phyloP scores from a whole-genome alignment of 1,139 yeast genomes.

The Candida tunisiensis region DNA sequence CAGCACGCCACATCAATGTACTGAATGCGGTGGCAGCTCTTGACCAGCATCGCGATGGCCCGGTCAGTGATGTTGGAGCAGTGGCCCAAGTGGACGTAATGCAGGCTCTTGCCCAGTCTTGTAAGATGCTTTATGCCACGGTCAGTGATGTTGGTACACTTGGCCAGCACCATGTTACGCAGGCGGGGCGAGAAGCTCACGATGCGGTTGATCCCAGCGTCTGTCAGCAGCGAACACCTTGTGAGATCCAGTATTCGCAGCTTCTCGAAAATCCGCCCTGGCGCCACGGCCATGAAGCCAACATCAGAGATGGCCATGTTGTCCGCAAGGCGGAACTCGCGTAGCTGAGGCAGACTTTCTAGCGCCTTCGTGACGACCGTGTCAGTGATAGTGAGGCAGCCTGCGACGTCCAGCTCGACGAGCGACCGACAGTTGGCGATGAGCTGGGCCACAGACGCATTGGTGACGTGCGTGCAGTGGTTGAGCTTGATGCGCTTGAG shows the following conservation, averaged over 20 bases:
- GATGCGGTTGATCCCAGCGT: slow-evolving; percentile 55
- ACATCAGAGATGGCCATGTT: slow-evolving; percentile 56
- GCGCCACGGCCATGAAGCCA: slow-evolving; percentile 23
- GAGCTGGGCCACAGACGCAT: slow-evolving; percentile 45
- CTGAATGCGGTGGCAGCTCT: slow-evolving; percentile 71
- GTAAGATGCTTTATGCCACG: slow-evolving; percentile 58
- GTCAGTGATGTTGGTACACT: slow-evolving; percentile 81
- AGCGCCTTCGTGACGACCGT: slow-evolving; percentile 43
- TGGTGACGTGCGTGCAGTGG: slow-evolving; percentile 52
- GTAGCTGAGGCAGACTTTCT: slow-evolving; percentile 43
- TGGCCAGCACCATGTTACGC: slow-evolving; percentile 76
- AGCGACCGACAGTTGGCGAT: slow-evolving; percentile 57
- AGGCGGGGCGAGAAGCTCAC: slow-evolving; percentile 69
- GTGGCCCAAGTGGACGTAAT: slow-evolving; percentile 87
- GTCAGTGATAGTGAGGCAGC: slow-evolving; percentile 60
- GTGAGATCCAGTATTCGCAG: slow-evolving; percentile 76
- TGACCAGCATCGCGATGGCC: slow-evolving; percentile 63
- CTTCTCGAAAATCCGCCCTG: slow-evolving; percentile 24
- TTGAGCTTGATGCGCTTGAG: slow-evolving; percentile 73
- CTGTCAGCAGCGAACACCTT: slow-evolving; percentile 70
- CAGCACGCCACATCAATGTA: slow-evolving; percentile 95
- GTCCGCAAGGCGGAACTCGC: slow-evolving; percentile 73
- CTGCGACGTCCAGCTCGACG: slow-evolving; percentile 82
- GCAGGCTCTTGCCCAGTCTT: slow-evolving; percentile 63
- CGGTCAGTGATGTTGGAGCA: slow-evolving; percentile 81